phyloP scores from a whole-genome alignment of 2,329 filamentous ascomycete species.

The Penicillium sp. region DNA sequence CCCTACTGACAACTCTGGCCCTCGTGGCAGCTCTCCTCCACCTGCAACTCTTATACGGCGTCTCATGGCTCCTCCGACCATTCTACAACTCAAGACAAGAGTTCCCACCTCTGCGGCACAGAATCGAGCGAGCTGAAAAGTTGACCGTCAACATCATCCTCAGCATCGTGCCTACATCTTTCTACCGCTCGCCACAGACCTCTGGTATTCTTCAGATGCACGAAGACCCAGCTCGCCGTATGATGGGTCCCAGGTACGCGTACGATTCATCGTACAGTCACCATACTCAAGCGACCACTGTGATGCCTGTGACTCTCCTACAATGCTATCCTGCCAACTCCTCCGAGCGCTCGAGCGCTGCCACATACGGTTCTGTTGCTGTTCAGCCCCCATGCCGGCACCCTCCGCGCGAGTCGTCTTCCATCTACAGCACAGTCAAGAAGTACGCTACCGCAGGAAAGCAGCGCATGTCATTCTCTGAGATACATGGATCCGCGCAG shows the following conservation, averaged over 20 bases:
- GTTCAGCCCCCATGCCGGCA: background rate
- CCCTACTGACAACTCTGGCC: slow-evolving; percentile 11
- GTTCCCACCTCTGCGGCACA: slow-evolving; percentile 11
- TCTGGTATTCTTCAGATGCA: slow-evolving; percentile 6
- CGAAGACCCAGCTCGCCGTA: background rate
- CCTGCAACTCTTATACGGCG: slow-evolving; percentile 25
- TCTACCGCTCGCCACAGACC: slow-evolving; percentile 12
- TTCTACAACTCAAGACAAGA: slow-evolving; percentile 10
- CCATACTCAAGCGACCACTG: background rate
- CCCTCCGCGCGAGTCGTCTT: background rate
- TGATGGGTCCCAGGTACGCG: background rate
- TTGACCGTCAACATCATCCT: slow-evolving; percentile 21
- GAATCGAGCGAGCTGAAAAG: slow-evolving; percentile 23
- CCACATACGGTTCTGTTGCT: background rate
- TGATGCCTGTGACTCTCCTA: background rate
- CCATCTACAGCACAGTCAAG: slow-evolving; percentile 10
- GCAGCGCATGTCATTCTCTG: background rate
- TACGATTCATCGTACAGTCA: background rate
- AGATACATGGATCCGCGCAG: background rate
- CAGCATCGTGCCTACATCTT: slow-evolving; percentile 14
- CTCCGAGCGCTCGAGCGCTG: background rate
- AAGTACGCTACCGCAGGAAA: background rate
- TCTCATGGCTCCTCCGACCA: slow-evolving; percentile 15
- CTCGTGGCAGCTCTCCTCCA: slow-evolving; percentile 21
- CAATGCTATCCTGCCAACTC: slow-evolving; percentile 8